phyloP scores from a whole-genome alignment of 306 rosid genomes.

The Quercus parvula region DNA sequence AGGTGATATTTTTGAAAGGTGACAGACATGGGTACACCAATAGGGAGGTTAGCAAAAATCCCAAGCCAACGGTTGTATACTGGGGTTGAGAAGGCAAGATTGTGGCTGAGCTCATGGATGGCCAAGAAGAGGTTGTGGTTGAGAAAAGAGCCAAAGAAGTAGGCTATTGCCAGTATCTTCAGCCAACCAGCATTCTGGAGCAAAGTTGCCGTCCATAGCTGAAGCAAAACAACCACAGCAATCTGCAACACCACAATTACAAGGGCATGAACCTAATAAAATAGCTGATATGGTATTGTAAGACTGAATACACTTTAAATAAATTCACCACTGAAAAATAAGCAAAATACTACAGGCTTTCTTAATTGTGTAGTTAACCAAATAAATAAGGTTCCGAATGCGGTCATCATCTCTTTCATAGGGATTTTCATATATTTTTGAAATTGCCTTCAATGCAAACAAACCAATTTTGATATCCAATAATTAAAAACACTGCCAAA shows the following conservation, averaged over 20 bases:
- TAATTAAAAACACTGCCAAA: too few relatives aligned
- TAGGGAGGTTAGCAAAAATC: constrained; percentile 90
- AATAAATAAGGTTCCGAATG: background rate
- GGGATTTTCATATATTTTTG: background rate
- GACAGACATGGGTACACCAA: constrained; percentile 92
- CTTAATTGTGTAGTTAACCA: background rate
- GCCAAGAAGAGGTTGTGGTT: constrained; percentile 96
- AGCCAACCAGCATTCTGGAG: constrained; percentile 70
- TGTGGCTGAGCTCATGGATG: constrained; percentile 96
- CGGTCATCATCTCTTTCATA: background rate
- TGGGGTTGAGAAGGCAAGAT: constrained; percentile 88
- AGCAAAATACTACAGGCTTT: background rate
- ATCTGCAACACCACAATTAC: constrained; percentile 52
- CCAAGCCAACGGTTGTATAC: constrained; percentile 78
- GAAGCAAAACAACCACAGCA: constrained; percentile 64
- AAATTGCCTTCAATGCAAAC: background rate
- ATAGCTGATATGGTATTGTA: background rate
- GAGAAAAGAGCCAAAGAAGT: constrained; percentile 91
- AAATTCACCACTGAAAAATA: background rate
- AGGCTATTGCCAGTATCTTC: constrained; percentile 70
- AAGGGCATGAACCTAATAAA: constrained; percentile 1
- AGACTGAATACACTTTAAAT: background rate
- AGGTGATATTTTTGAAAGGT: constrained; percentile 95
- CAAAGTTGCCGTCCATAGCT: constrained; percentile 68
- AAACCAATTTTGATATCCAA: background rate